Evolutionary conservation across 2,329 filamentous ascomycete genomes (phyloP).

Genomic region (Alternaria sp.): DNA sequence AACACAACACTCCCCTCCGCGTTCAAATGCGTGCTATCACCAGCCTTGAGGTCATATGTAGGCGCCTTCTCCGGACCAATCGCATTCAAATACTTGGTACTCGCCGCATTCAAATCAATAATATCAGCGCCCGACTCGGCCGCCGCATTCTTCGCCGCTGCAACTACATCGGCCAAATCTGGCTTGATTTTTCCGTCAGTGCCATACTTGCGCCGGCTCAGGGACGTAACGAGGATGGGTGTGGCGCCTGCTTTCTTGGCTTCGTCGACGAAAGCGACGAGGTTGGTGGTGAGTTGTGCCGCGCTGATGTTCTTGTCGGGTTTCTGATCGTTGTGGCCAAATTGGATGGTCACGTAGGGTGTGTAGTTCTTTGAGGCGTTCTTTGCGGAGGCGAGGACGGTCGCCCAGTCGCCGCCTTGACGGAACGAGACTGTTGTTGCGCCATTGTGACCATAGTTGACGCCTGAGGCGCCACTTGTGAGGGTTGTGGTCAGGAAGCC

Average conservation of each 20-base stretch:
- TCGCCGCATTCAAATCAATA: conserved; percentile 64
- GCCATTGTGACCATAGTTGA: conserved; percentile 64
- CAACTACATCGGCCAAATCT: conserved; percentile 57
- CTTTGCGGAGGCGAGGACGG: conserved; percentile 56
- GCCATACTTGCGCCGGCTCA: conserved; percentile 60
- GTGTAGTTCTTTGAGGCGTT: conserved; percentile 48
- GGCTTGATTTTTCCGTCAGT: conserved; percentile 52
- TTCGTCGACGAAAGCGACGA: conserved; percentile 54
- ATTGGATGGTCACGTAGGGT: conserved; percentile 65
- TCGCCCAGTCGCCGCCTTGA: conserved; percentile 61
- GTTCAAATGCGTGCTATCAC: conserved; percentile 35
- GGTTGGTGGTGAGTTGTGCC: conserved; percentile 59
- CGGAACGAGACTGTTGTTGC: conserved; percentile 65
- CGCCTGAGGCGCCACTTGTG: conserved; percentile 58
- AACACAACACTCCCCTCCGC: conserved; percentile 33
- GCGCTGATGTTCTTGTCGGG: conserved; percentile 55
- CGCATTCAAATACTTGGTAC: conserved; percentile 59
- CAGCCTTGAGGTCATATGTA: conserved; percentile 57
- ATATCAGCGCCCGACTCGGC: conserved; percentile 46
- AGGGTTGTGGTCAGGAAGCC: conserved; percentile 63
- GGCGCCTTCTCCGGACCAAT: conserved; percentile 60
- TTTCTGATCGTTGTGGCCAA: conserved; percentile 70
- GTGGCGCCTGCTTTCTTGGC: conserved; percentile 40
- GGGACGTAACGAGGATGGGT: conserved; percentile 62
- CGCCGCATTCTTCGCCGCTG: conserved; percentile 59